These are phyloP conservation scores for Ophiostoma sp. DNA, from an alignment of 2,329 filamentous ascomycete species.

Conservation along the genomic window DNA sequence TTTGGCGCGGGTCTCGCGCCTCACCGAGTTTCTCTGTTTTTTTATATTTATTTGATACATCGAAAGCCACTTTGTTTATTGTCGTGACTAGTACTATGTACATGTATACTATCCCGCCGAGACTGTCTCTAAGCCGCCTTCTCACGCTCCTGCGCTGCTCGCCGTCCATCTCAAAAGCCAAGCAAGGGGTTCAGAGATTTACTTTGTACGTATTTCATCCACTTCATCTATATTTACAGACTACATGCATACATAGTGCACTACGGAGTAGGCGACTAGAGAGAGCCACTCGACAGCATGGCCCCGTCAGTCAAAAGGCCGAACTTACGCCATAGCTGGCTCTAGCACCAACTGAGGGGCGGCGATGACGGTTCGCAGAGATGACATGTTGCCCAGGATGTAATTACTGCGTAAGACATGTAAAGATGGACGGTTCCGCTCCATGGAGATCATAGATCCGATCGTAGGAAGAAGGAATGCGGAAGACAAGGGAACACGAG, in stretches of 20 bases:
- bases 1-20: neutral
- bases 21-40: neutral
- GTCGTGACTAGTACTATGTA: too few relatives aligned
- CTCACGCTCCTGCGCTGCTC: neutral
- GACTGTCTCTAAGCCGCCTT: neutral
- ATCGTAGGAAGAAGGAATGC: slow-evolving; percentile 22
- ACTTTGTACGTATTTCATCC: neutral
- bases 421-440: neutral
- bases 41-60: neutral
- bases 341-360: slow-evolving; percentile 1
- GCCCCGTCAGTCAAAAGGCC: slow-evolving; percentile 9
- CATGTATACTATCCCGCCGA: neutral
- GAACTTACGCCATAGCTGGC: slow-evolving; percentile 8
- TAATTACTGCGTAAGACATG: too few relatives aligned
- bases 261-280: too few relatives aligned
- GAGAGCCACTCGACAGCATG: neutral
- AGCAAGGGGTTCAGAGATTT: slow-evolving; percentile 10
- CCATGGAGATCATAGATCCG: neutral
- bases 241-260: neutral
- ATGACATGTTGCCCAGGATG: neutral
- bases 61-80: neutral
- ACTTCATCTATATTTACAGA: neutral
- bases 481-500: slow-evolving; percentile 16
- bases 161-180: slow-evolving; percentile 1
- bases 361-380: slow-evolving; percentile 19